A percentile compares a stretch with the other conserved stretches of the same genome.
These are phyloP conservation scores for Vigna unguiculata DNA, from an alignment of 306 rosid genomes.

Conservation along the genomic window DNA sequence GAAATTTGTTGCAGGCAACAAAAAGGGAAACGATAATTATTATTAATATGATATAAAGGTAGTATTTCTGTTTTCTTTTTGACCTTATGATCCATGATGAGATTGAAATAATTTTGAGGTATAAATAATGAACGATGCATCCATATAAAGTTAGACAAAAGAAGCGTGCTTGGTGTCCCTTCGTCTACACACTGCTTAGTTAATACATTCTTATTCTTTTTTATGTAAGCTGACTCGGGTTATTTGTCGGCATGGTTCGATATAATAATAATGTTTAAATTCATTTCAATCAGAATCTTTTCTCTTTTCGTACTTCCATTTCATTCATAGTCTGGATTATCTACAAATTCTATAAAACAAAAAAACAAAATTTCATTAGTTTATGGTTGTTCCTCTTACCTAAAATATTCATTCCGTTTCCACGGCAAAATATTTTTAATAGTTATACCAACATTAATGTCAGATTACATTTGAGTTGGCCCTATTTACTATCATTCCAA, in stretches of 20 bases:
- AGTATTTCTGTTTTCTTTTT: conserved; percentile 7
- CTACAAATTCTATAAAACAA: neutral
- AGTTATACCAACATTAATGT: too few species aligned
- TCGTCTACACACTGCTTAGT: conserved; percentile 19
- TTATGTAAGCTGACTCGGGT: neutral
- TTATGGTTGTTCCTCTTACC: too few species aligned
- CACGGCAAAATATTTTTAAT: too few species aligned
- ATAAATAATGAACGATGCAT: conserved; percentile 24
- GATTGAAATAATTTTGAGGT: neutral
- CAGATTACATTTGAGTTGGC: too few species aligned
- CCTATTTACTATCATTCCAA: too few species aligned
- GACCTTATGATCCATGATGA: conserved; percentile 14
- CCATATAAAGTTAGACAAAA: conserved; percentile 16
- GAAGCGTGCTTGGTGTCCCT: conserved; percentile 13
- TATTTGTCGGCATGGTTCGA: neutral
- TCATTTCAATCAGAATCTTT: neutral
- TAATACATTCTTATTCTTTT: neutral
- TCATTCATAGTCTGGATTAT: neutral
- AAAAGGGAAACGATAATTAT: neutral
- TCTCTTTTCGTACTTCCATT: neutral
- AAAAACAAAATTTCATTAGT: too few species aligned
- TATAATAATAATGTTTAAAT: neutral
- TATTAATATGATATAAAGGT: neutral
- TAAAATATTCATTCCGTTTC: too few species aligned
- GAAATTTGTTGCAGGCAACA: neutral